A percentile compares a stretch with the other conserved stretches of the same genome.
These are phyloP conservation scores for Vitis rupestris DNA, from an alignment of 164 flowering plant genomes.

Conservation along the genomic window DNA sequence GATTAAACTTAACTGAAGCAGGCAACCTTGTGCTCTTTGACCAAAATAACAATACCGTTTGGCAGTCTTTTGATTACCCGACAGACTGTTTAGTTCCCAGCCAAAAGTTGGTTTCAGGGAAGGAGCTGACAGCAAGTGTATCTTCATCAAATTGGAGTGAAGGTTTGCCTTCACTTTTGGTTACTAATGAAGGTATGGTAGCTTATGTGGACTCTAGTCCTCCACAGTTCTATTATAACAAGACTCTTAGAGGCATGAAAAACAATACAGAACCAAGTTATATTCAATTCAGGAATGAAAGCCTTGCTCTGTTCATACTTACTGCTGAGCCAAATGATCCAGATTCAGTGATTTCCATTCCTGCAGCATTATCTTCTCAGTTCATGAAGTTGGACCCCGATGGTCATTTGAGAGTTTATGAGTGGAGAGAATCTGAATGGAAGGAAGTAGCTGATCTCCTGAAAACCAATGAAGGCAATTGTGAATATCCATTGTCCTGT, in stretches of 20 bases:
- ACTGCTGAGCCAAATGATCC: slow-evolving; percentile 13
- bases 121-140: too few relatives aligned
- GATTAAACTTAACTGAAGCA: too few relatives aligned
- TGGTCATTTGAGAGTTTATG: slow-evolving; percentile 31
- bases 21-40: too few relatives aligned
- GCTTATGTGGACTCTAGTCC: slow-evolving; percentile 14
- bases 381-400: slow-evolving; percentile 30
- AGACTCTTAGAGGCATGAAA: background rate
- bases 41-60: too few relatives aligned
- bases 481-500: slow-evolving; percentile 23
- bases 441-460: slow-evolving; percentile 16
- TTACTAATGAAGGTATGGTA: slow-evolving; percentile 8
- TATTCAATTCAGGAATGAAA: slow-evolving; percentile 18
- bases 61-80: background rate
- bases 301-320: slow-evolving; percentile 5
- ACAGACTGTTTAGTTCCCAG: background rate
- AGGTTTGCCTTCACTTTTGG: slow-evolving; percentile 5
- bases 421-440: slow-evolving; percentile 16
- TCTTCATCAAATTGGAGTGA: too few relatives aligned
- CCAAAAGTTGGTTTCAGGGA: background rate
- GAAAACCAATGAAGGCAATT: background rate
- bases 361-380: slow-evolving; percentile 14
- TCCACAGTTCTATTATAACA: slow-evolving; percentile 8
- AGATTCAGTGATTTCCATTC: slow-evolving; percentile 1
- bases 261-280: slow-evolving; percentile 9